Evolutionary conservation across 148 eudicot genomes (phyloP).

Genomic region (Polygonum aviculare): DNA sequence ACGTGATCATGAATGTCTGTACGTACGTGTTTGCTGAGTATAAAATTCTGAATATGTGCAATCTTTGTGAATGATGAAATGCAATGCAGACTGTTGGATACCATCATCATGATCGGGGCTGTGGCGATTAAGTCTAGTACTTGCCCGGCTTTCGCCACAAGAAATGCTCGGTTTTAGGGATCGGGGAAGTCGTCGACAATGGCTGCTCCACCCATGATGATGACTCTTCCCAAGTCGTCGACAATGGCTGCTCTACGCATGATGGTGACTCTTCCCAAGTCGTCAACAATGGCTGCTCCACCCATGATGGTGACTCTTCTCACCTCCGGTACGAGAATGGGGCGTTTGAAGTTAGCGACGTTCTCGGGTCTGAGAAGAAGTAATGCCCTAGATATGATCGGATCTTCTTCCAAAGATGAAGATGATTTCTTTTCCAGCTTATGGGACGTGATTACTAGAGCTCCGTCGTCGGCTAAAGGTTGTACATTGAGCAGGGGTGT

Average conservation of each 20-base stretch:
- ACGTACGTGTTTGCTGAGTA: too few species aligned
- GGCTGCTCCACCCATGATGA: conserved; percentile 36
- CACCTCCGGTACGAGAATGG: conserved; percentile 21
- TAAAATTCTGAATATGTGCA: too few species aligned
- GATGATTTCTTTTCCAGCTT: conserved; percentile 32
- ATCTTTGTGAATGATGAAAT: too few species aligned
- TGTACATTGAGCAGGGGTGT: conserved; percentile 32
- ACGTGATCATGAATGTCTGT: too few species aligned
- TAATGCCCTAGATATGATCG: conserved; percentile 48
- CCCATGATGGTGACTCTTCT: conserved; percentile 36
- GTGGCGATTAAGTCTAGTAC: too few species aligned
- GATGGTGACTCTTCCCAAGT: conserved; percentile 27
- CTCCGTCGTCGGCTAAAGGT: conserved; percentile 11
- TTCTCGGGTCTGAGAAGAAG: conserved; percentile 59
- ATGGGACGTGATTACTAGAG: too few species aligned
- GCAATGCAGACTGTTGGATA: too few species aligned
- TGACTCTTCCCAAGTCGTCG: conserved; percentile 22
- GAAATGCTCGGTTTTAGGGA: too few species aligned
- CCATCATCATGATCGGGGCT: too few species aligned
- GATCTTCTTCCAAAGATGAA: conserved; percentile 14
- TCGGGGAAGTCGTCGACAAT: not conserved
- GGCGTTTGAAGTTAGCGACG: conserved; percentile 25
- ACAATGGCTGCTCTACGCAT: conserved; percentile 29
- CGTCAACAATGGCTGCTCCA: conserved; percentile 16
- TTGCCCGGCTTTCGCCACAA: too few species aligned